phyloP scores from a whole-genome alignment of 1,284 basidiomycete species.

The Lignosus rhinocerotis region DNA sequence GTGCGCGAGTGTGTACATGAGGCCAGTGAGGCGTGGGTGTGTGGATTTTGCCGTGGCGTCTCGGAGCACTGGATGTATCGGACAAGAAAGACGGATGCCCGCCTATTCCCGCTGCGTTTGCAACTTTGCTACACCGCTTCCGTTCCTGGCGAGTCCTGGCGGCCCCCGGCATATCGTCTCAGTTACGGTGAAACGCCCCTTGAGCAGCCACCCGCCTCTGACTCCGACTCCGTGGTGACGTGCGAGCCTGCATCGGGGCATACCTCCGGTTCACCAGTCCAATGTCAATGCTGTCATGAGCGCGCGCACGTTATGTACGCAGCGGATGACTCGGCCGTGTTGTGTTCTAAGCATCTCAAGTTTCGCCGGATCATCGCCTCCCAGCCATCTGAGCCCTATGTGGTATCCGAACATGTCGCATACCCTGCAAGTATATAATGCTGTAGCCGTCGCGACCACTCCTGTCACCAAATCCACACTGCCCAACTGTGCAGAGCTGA shows the following conservation, averaged over 20 bases:
- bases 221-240: background rate
- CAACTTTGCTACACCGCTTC: slow-evolving; percentile 3
- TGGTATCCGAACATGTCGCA: slow-evolving; percentile 5
- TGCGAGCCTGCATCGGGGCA: background rate
- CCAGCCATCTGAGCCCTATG: background rate
- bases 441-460: background rate
- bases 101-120: background rate
- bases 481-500: slow-evolving; percentile 1
- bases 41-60: background rate
- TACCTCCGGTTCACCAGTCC: background rate
- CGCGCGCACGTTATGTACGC: background rate
- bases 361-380: slow-evolving; percentile 13
- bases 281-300: background rate
- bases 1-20: background rate
- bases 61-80: slow-evolving; percentile 2
- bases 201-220: background rate
- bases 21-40: background rate
- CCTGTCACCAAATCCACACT: background rate
- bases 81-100: background rate
- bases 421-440: slow-evolving; percentile 6
- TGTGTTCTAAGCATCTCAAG: background rate
- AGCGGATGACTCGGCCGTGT: slow-evolving; percentile 1
- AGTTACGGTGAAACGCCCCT: background rate
- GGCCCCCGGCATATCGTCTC: background rate
- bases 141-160: background rate